Evolutionary conservation across 768 basidiomycete species (phyloP).

Genomic region (Tricholoma sp.): DNA sequence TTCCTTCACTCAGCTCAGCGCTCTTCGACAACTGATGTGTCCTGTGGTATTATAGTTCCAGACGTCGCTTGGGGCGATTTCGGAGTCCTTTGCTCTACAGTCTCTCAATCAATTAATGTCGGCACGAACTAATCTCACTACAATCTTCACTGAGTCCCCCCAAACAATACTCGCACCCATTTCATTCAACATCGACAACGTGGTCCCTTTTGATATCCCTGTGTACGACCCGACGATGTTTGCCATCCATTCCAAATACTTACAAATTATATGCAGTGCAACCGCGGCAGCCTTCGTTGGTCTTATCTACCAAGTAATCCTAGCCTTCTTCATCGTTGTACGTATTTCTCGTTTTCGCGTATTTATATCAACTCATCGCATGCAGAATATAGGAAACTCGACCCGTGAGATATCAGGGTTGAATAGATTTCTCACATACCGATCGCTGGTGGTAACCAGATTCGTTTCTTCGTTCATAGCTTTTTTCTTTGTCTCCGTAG

Average conservation of each 20-base stretch:
- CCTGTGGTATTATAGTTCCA: conserved; percentile 20
- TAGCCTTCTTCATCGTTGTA: conserved; percentile 24
- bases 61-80: conserved; percentile 28
- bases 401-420: conserved; percentile 30
- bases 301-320: conserved; percentile 29
- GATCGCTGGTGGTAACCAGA: conserved; percentile 27
- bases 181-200: conserved; percentile 30
- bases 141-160: conserved; percentile 42
- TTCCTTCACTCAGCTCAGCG: background rate
- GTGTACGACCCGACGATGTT: conserved; percentile 25
- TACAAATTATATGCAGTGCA: conserved; percentile 22
- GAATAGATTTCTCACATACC: conserved; percentile 18
- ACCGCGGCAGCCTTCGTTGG: conserved; percentile 33
- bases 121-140: conserved; percentile 15
- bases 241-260: background rate
- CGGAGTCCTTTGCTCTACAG: conserved; percentile 23
- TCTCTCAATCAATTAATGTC: conserved; percentile 16
- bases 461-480: conserved; percentile 22
- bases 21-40: background rate
- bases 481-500: conserved; percentile 36
- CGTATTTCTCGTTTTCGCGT: background rate
- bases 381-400: conserved; percentile 25
- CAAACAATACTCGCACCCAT: conserved; percentile 14
- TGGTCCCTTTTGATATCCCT: conserved; percentile 44
- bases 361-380: background rate